phyloP scores from a whole-genome alignment of 169 alveolate species.

The Eimeria mitis region DNA sequence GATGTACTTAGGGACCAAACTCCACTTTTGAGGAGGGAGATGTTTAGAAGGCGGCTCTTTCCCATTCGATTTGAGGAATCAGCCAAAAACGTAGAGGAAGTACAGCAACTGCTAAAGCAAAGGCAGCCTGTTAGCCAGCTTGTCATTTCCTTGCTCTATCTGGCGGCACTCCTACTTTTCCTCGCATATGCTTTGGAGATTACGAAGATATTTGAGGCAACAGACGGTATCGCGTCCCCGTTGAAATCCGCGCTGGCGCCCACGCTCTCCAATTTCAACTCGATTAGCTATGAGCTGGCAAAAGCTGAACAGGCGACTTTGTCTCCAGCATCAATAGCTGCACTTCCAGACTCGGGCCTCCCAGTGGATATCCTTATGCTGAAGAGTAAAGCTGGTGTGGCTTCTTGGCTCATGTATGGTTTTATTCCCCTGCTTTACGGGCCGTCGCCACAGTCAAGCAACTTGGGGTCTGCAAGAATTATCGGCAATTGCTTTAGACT shows the following conservation, averaged over 20 bases:
- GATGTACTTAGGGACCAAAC: constrained; percentile 47
- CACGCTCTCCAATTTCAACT: constrained; percentile 35
- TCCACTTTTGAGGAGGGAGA: constrained; percentile 60
- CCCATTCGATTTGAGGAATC: constrained; percentile 77
- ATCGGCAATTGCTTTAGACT: constrained; percentile 48
- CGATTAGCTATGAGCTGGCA: constrained; percentile 1
- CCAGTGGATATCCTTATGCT: constrained; percentile 11
- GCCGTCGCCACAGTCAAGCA: constrained; percentile 50
- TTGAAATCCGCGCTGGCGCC: constrained; percentile 37
- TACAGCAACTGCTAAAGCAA: constrained; percentile 32
- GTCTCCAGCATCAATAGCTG: neutral
- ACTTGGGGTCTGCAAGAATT: constrained; percentile 40
- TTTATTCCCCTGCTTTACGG: constrained; percentile 52
- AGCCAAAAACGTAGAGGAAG: constrained; percentile 69
- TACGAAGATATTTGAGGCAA: constrained; percentile 41
- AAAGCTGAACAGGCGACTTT: neutral
- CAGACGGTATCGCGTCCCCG: constrained; percentile 49
- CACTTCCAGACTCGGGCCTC: neutral
- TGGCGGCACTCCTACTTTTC: constrained; percentile 32
- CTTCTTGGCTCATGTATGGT: constrained; percentile 75
- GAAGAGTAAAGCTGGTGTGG: constrained; percentile 41
- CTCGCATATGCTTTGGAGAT: constrained; percentile 58
- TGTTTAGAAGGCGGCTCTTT: constrained; percentile 65
- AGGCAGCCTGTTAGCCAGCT: constrained; percentile 47
- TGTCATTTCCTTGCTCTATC: constrained; percentile 7